phyloP scores from a whole-genome alignment of 306 rosid genomes.

The Casuarina equisetifolia region DNA sequence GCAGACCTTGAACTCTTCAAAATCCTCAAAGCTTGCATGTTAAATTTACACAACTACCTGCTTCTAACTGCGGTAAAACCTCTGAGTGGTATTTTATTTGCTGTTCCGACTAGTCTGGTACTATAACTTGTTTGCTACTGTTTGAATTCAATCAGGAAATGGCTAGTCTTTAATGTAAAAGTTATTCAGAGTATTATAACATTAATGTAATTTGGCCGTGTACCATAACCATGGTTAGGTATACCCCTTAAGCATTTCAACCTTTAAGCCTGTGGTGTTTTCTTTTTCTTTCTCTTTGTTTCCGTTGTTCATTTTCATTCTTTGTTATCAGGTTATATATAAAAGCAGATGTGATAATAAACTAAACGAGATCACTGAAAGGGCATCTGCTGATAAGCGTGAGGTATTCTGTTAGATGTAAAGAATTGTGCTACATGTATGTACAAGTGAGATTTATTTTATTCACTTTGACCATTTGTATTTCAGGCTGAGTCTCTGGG shows the following conservation, averaged over 20 bases:
- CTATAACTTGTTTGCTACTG: not conserved
- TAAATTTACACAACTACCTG: not conserved
- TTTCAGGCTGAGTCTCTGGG: slow-evolving; percentile 76
- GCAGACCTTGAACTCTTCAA: not conserved
- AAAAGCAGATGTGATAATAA: slow-evolving; percentile 92
- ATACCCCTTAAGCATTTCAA: not conserved
- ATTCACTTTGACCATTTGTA: slow-evolving; percentile 8
- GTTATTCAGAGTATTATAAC: not conserved
- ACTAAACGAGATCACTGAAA: slow-evolving; percentile 90
- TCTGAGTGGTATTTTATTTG: not conserved
- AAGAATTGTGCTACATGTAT: slow-evolving; percentile 16
- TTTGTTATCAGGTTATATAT: slow-evolving; percentile 65
- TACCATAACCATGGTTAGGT: not conserved
- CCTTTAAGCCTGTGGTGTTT: not conserved
- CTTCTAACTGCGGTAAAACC: not conserved
- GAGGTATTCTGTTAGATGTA: slow-evolving; percentile 56
- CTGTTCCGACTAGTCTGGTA: not conserved
- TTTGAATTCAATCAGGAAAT: not conserved
- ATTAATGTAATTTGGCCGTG: not conserved
- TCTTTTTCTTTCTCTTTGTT: not conserved
- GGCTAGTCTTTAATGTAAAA: not conserved
- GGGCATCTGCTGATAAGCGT: slow-evolving; percentile 89
- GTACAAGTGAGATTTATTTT: slow-evolving; percentile 21
- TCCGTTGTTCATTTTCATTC: slow-evolving; percentile 25
- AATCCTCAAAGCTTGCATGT: not conserved